Conservation (phyloP, 208 protist genomes). For the Borovskyia barvae region DNA sequence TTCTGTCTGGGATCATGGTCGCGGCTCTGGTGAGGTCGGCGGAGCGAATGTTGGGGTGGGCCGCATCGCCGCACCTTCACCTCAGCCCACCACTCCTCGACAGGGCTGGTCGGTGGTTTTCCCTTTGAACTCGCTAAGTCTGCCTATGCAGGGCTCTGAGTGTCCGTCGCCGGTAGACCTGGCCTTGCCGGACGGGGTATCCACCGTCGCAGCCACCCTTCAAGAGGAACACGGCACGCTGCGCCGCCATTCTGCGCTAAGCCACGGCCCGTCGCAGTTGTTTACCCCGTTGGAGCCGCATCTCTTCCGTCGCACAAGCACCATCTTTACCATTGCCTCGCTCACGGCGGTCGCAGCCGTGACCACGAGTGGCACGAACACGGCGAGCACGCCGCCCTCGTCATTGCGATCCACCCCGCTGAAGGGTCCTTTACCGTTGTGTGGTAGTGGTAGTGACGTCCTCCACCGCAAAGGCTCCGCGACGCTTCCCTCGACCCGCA, state of each 20-base stretch:
- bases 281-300: slow-evolving; percentile 28
- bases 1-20: too few species aligned
- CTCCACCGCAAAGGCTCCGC: background rate
- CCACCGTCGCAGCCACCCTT: background rate
- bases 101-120: too few species aligned
- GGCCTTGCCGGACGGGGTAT: slow-evolving; percentile 5
- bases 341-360: background rate
- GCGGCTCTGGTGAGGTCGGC: too few species aligned
- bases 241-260: slow-evolving; percentile 7
- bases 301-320: slow-evolving; percentile 10
- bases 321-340: slow-evolving; percentile 23
- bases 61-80: background rate
- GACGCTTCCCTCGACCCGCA: too few species aligned
- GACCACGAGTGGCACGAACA: slow-evolving; percentile 7
- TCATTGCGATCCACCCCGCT: background rate
- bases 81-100: background rate
- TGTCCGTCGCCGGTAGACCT: slow-evolving; percentile 19
- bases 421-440: too few species aligned
- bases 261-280: slow-evolving; percentile 32
- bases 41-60: too few species aligned
- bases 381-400: slow-evolving; percentile 3
- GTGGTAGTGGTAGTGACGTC: background rate
- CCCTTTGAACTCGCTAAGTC: slow-evolving; percentile 17
- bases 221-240: background rate
- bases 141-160: slow-evolving; percentile 24